Percentiles rank a stretch among this genome's conserved stretches.
Conservation (phyloP, 306 rosid species). For the Potentilla sterilis region DNA sequence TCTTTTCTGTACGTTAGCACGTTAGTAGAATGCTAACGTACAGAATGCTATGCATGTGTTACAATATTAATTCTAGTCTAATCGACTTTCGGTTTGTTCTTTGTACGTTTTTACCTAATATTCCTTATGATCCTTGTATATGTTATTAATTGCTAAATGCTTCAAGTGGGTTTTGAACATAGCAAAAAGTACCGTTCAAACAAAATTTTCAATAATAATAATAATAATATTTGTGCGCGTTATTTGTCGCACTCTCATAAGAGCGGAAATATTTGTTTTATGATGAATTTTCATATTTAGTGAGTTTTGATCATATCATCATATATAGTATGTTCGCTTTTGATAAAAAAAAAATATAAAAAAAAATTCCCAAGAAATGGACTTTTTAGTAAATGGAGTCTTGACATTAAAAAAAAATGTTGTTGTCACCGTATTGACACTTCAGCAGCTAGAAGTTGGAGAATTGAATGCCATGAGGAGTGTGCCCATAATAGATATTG, state of each 20-base stretch:
- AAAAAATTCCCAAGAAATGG: no score
- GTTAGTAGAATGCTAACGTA: background rate
- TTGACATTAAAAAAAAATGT: no score
- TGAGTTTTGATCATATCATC: background rate
- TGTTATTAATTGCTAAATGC: background rate
- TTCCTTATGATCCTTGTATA: background rate
- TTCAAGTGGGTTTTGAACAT: background rate
- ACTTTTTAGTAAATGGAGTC: no score
- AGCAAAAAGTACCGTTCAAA: background rate
- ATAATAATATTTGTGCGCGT: background rate
- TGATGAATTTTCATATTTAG: background rate
- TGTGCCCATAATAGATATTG: background rate
- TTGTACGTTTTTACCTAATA: background rate
- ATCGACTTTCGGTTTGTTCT: background rate
- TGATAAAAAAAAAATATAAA: no score
- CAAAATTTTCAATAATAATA: background rate
- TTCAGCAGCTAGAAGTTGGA: background rate
- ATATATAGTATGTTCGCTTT: no score
- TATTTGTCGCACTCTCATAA: background rate
- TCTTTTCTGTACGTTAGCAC: background rate
- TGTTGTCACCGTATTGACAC: background rate
- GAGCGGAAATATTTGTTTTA: background rate
- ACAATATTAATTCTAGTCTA: background rate
- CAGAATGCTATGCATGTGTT: background rate
- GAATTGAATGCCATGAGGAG: background rate